Evolutionary conservation across 1,139 yeast genomes (phyloP), one percentile per base, ranked within the genome.

Genomic region (Tardiomyces blankii): DNA sequence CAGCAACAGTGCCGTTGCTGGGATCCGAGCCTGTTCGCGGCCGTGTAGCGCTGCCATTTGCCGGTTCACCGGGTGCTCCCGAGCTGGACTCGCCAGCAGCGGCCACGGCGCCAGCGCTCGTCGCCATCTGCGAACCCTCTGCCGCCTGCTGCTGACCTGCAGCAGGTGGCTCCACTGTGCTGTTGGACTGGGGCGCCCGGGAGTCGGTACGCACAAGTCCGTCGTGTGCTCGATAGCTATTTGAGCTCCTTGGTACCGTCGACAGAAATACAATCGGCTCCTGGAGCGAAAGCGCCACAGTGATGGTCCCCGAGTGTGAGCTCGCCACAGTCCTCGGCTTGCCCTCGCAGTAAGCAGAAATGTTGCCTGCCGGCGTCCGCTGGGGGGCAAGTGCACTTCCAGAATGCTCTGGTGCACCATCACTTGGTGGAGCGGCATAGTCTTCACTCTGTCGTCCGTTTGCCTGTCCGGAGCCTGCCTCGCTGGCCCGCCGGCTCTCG

Each of bases 261-360:
- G 35, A 55, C 44, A 64, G 48, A 43, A 59, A 64, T 2, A 64
- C 48, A 2, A 58, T 56, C 14, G 60, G 60, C 49, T 64, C 67
- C 46, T 64, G 67, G 12, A 63, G 46, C n/a, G 63, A 51, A 12
- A 64, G 52, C 14, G 57, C 61, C 21, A 64, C 51, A 23, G 64
- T 64, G 25, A 64, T 54, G 23, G 52, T 46, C 12, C 65, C 64
- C 3, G 62, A 58, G 42, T 60, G 65, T 13, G 68, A 62, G 42
- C 58, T 50, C 40, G 52, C 56, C 30, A 64, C 53, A 23, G 56
- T 54, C 41, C 59, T 57, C 3, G 68, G 68, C 35, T 50, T 54
- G 14, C 68, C 68, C 19, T 57, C 44, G 47, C 66, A 61, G 51
- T 52, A 57, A 27, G 59, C 44, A 39, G 53, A 51, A 27, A 59